Base-by-base conservation (phyloP, 2,329 filamentous ascomycete genomes). In the Penicillium occitanis region DNA sequence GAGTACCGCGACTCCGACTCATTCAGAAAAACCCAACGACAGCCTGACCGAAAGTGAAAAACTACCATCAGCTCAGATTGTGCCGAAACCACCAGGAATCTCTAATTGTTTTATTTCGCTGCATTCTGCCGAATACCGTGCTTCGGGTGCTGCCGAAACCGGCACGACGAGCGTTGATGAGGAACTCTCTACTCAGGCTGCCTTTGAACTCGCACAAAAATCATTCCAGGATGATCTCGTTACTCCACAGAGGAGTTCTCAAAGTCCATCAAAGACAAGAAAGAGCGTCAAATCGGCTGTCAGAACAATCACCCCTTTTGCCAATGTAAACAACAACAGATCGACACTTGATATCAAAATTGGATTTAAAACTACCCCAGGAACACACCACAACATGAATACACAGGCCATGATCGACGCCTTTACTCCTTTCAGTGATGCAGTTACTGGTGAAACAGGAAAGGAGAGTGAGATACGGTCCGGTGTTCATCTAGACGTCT, bases 391-490 rank as follows among this genome's bases (percentile, higher is more conserved):
- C 72, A 65, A 70, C 73, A 50, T 78, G 67, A 78, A 76, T 65
- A 80, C 79, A 1, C 78, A 81, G 68, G 75, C 70, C 53, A 77
- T 81, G 70, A 73, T 81, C 17, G 77, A 80, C 64, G 73, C 76
- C 14, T 74, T 74, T 33, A 79, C 77, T 2, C 79, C 79, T 8
- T 80, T 78, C 63, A 75, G 72, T 3, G 73, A 79, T 48, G 79
- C 77, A 42, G 75, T 75, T 19, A 69, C 70, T n/a, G 76, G 72
- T 67, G 76, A 72, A 66, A 48, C 53, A 55, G 70, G 66, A 7
- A 37, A 44, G 33, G 61, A 61, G 10, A 42, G 63, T 8, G 57
- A 66, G 10, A 59, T 66, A 14, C 28, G 22, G 33, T 40, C 50
- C 19, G 14, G n/a, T 46, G 8, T 66, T 53, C 30, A 66, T 66